These are phyloP conservation scores for Neophaeococcomyces mojaviensis DNA, from an alignment of 2,329 filamentous ascomycete genomes.

Conservation along the genomic window DNA sequence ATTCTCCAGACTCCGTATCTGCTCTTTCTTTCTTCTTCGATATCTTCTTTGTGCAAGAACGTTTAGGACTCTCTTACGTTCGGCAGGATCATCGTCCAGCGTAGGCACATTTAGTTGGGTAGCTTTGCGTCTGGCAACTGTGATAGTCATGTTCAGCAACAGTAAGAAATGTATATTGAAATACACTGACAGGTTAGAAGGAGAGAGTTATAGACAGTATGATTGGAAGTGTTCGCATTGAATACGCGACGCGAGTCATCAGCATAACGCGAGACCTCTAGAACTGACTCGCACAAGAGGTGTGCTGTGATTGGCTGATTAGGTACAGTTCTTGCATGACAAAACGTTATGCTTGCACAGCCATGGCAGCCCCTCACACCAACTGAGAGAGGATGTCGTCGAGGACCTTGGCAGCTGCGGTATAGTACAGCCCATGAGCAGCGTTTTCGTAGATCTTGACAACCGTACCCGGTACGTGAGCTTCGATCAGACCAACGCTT, in stretches of 20 bases:
- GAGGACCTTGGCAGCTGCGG: slow-evolving; percentile 15
- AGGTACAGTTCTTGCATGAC: neutral
- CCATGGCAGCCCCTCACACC: slow-evolving; percentile 7
- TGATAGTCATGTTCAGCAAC: neutral
- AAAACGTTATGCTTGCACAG: slow-evolving; percentile 13
- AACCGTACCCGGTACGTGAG: neutral
- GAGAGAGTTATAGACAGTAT: too few relatives aligned
- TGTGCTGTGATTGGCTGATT: neutral
- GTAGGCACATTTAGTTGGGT: slow-evolving; percentile 37
- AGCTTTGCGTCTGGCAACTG: slow-evolving; percentile 14
- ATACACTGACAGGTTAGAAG: too few relatives aligned
- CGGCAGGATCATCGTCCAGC: slow-evolving; percentile 45
- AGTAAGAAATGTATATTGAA: neutral
- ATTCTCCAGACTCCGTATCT: slow-evolving; percentile 24
- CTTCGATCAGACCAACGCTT: slow-evolving; percentile 19
- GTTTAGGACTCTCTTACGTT: slow-evolving; percentile 48
- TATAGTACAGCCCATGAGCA: slow-evolving; percentile 25
- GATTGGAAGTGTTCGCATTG: neutral
- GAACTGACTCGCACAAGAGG: neutral
- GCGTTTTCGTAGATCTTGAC: slow-evolving; percentile 26
- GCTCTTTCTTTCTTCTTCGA: slow-evolving; percentile 26
- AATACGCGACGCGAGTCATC: neutral
- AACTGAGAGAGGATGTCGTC: slow-evolving; percentile 20
- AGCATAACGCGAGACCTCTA: slow-evolving; percentile 5
- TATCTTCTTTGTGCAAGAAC: slow-evolving; percentile 50